Evolutionary conservation across 2,329 filamentous ascomycete species (phyloP), one percentile per base, ranked within the genome.

Genomic region (Cladosporium sphaerospermum): DNA sequence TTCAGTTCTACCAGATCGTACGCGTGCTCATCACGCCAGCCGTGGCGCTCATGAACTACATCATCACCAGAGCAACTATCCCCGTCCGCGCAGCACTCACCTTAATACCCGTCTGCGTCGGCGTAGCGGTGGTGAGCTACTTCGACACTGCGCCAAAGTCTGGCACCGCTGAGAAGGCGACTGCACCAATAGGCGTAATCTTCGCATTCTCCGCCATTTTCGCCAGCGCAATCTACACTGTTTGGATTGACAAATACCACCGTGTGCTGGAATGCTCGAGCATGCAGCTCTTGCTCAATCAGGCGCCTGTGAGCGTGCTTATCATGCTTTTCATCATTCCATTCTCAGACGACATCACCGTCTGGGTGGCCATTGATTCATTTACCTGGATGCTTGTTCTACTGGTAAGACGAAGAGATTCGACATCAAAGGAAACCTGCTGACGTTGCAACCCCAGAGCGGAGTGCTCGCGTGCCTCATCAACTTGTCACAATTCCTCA

Each of bases 1-100:
- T 87, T 40, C 83, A 82, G 40, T 86, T 87, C 66, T 87, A 86
- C 67, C 84, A 88, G 66, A 78, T 86, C 45, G 82, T 81, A 4
- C 79, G 83, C 19, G 84, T 86, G 54, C 73, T 86, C 10, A 75
- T 86, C 28, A 86, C 84, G 1, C 84, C 84, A 3, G 77, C 75
- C 41, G 82, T 85, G 16, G 83, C 82, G 4, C 66, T 80, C 13
- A 80, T 87, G 74, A 86, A 86, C 67, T 84, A 74, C 60, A 64
- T 82, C 18, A 71, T 86, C 32, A 84, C 85, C 69, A 69, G 73
- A 57, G 72, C 77, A 23, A 78, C 73, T 0, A 74, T 86, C 9
- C 81, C 83, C 6, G 67, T 67, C 41, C 69, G 71, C 50, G 83
- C 83, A 14, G 68, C 78, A 2, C 47, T 78, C 33, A 76, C 82